Evolutionary conservation across 148 eudicot genomes (phyloP).

Genomic region (Linanthus parryae): DNA sequence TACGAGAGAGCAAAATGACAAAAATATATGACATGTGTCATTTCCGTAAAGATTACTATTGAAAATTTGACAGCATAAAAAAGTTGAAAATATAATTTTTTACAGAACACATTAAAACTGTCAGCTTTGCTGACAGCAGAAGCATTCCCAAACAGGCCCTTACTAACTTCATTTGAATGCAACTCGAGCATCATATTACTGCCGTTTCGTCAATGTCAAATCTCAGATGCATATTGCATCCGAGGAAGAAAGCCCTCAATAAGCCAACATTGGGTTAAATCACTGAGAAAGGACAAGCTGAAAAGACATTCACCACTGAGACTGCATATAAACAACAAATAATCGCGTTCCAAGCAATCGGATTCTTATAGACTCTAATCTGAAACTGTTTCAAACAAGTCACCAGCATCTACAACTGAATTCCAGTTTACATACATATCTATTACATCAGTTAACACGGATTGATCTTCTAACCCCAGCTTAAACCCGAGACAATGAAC

Average conservation of each 20-base stretch:
- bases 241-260: constrained; percentile 72
- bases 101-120: no score
- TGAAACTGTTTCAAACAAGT: constrained; percentile 41
- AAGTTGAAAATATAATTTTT: no score
- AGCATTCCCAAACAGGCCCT: constrained; percentile 73
- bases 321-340: constrained; percentile 75
- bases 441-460: constrained; percentile 59
- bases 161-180: constrained; percentile 61
- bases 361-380: constrained; percentile 50
- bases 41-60: no score
- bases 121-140: no score
- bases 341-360: constrained; percentile 71
- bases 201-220: constrained; percentile 69
- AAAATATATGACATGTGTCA: no score
- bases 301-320: constrained; percentile 50
- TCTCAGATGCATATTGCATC: constrained; percentile 64
- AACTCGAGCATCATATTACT: constrained; percentile 59
- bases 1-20: no score
- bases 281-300: constrained; percentile 64
- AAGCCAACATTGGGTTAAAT: constrained; percentile 44
- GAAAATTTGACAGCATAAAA: no score
- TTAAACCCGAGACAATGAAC: constrained; percentile 81
- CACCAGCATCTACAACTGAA: constrained; percentile 35
- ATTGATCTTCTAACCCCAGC: constrained; percentile 39
- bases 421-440: constrained; percentile 79